A percentile compares a stretch with the other conserved stretches of the same genome.
These are phyloP conservation scores for Nicotiana tabacum DNA, from an alignment of 257 asterid species.

Conservation along the genomic window DNA sequence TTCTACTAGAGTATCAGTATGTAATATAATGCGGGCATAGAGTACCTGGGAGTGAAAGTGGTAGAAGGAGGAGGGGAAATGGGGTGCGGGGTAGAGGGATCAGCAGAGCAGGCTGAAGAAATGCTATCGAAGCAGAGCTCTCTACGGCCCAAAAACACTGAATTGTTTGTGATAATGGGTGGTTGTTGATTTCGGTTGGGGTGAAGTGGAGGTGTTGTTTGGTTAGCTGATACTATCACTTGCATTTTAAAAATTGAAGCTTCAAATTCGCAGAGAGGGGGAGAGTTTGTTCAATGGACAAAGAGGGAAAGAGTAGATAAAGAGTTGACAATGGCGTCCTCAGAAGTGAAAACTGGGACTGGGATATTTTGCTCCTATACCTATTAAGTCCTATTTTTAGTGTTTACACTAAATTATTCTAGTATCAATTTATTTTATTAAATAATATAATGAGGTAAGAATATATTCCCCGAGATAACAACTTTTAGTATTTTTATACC, in stretches of 20 bases:
- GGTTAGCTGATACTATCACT: not conserved
- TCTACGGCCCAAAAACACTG: conserved; percentile 54
- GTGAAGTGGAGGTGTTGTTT: not conserved
- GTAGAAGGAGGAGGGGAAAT: conserved; percentile 31
- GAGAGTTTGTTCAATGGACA: not conserved
- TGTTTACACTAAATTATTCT: no score
- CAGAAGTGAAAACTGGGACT: not conserved
- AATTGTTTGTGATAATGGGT: not conserved
- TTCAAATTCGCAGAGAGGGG: not conserved
- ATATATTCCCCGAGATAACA: no score
- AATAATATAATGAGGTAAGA: no score
- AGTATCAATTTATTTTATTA: no score
- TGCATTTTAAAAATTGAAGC: not conserved
- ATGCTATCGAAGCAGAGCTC: conserved; percentile 60
- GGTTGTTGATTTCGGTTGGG: not conserved
- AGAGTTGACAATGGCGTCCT: not conserved
- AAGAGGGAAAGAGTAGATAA: not conserved
- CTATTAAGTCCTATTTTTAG: no score
- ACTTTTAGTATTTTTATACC: no score
- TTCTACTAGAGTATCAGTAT: no score
- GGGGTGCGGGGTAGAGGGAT: conserved; percentile 11
- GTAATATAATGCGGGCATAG: not conserved
- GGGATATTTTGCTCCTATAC: not conserved
- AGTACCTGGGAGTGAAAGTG: conserved; percentile 33
- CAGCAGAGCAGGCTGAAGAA: conserved; percentile 33